Evolutionary conservation across 2,329 filamentous ascomycete species (phyloP).

Genomic region (Purpureocillium lavendulum): DNA sequence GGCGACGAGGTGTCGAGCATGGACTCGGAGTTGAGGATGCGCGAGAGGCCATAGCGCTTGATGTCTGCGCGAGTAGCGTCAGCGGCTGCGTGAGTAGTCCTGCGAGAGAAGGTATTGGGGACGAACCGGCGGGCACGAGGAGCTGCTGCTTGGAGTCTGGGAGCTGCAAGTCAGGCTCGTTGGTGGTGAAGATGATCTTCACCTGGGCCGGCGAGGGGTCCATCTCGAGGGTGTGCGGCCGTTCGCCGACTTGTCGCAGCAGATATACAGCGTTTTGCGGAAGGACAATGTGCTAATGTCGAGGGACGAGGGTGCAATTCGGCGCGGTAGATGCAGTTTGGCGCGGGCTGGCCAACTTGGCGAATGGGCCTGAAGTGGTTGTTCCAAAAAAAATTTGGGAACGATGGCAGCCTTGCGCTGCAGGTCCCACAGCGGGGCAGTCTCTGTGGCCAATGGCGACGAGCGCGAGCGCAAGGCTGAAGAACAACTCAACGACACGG

Average conservation of each 20-base stretch:
- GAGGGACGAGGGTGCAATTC: too few relatives aligned
- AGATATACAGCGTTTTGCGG: too few relatives aligned
- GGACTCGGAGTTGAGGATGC: constrained; percentile 63
- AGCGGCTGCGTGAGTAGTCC: constrained; percentile 2
- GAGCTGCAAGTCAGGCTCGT: constrained; percentile 52
- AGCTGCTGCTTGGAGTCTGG: constrained; percentile 54
- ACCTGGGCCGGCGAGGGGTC: constrained; percentile 42
- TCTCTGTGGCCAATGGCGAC: constrained; percentile 6
- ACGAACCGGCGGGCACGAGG: constrained; percentile 50
- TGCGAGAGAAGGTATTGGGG: background rate
- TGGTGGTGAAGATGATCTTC: constrained; percentile 60
- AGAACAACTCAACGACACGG: background rate
- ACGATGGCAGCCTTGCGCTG: constrained; percentile 16
- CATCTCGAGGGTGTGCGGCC: constrained; percentile 15
- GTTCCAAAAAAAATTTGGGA: constrained; percentile 14
- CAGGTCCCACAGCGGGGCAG: constrained; percentile 14
- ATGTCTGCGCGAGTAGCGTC: too few relatives aligned
- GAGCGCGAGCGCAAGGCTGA: constrained; percentile 11
- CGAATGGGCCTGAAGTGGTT: too few relatives aligned
- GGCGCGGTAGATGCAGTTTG: too few relatives aligned
- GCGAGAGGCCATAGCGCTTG: constrained; percentile 61
- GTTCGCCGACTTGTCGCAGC: too few relatives aligned
- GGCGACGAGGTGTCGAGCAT: constrained; percentile 59
- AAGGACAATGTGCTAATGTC: too few relatives aligned
- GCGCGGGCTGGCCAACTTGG: too few relatives aligned